Percentiles rank a stretch among this genome's conserved stretches.
Conservation (phyloP, 2,329 filamentous ascomycete species). For the Penicillium vulpinum region DNA sequence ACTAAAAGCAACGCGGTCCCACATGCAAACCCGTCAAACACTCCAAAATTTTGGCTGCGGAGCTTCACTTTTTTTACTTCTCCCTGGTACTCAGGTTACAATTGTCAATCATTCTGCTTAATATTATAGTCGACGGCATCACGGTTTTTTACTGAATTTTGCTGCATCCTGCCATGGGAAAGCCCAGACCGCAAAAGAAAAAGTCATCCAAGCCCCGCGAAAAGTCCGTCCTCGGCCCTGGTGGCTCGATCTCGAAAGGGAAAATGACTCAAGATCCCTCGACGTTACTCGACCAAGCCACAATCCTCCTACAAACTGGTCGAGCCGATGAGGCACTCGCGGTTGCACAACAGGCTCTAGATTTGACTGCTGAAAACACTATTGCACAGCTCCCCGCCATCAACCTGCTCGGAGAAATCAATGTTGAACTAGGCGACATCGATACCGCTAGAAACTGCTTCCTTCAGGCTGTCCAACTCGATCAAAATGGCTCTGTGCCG, state of each 20-base stretch:
- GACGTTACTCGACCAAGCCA: conserved; percentile 58
- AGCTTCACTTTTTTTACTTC: conserved; percentile 27
- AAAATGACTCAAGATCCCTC: conserved; percentile 53
- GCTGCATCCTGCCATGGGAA: conserved; percentile 47
- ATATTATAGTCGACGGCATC: background rate
- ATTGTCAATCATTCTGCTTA: background rate
- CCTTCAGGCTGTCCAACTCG: conserved; percentile 69
- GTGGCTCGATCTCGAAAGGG: conserved; percentile 42
- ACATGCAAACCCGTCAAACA: conserved; percentile 47
- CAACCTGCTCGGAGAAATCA: conserved; percentile 77
- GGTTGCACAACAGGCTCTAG: conserved; percentile 55
- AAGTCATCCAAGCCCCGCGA: conserved; percentile 43
- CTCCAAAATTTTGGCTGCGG: conserved; percentile 30
- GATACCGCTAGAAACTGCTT: conserved; percentile 74
- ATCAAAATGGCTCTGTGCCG: conserved; percentile 70
- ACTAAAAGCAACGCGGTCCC: conserved; percentile 24
- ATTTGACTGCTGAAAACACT: conserved; percentile 35
- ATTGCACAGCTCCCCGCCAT: conserved; percentile 57
- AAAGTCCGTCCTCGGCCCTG: conserved; percentile 47
- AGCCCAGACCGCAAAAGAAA: conserved; percentile 52
- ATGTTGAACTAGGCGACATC: conserved; percentile 78
- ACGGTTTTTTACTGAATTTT: background rate
- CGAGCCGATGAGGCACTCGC: conserved; percentile 59
- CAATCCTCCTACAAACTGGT: conserved; percentile 58
- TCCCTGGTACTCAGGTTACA: conserved; percentile 3